phyloP scores from a whole-genome alignment of 805 yeast species.

The Ogataea saltuana region DNA sequence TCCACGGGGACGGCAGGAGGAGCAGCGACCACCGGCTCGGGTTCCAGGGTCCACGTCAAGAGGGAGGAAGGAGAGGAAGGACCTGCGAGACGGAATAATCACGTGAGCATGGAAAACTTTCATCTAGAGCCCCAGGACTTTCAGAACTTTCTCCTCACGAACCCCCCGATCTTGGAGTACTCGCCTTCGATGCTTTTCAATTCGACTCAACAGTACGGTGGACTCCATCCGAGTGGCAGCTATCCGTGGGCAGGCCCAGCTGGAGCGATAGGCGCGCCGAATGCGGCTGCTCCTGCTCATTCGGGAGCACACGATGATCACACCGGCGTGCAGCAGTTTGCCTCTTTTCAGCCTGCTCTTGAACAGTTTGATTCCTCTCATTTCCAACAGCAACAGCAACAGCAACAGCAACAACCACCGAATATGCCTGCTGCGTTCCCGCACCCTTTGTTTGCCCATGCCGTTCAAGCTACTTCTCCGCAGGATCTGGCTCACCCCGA shows the following conservation, averaged over 20 bases:
- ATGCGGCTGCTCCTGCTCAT: background rate
- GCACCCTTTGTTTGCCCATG: background rate
- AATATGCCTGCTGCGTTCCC: background rate
- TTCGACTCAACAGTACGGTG: constrained; percentile 1
- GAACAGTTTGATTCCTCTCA: constrained; percentile 2
- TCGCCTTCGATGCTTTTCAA: constrained; percentile 17
- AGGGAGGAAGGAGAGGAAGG: constrained; percentile 1
- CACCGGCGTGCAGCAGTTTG: too few relatives aligned
- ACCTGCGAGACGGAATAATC: background rate
- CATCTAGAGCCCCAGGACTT: constrained; percentile 39
- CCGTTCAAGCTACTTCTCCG: too few relatives aligned
- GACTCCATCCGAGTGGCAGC: too few relatives aligned
- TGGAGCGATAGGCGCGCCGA: background rate
- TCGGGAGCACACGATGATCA: background rate
- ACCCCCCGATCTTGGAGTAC: constrained; percentile 39
- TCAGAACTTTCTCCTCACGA: constrained; percentile 37
- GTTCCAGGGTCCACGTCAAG: too few relatives aligned
- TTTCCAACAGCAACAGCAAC: constrained; percentile 9
- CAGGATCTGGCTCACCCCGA: too few relatives aligned
- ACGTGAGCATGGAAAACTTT: constrained; percentile 26
- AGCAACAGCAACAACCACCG: constrained; percentile 1
- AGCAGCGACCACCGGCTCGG: background rate
- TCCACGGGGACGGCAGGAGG: background rate
- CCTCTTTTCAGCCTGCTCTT: background rate
- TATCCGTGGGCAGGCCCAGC: background rate